A percentile compares a stretch with the other conserved stretches of the same genome.
These are phyloP conservation scores for Oropetium thomaeum DNA, from an alignment of 176 grass and related monocot species.

Conservation along the genomic window DNA sequence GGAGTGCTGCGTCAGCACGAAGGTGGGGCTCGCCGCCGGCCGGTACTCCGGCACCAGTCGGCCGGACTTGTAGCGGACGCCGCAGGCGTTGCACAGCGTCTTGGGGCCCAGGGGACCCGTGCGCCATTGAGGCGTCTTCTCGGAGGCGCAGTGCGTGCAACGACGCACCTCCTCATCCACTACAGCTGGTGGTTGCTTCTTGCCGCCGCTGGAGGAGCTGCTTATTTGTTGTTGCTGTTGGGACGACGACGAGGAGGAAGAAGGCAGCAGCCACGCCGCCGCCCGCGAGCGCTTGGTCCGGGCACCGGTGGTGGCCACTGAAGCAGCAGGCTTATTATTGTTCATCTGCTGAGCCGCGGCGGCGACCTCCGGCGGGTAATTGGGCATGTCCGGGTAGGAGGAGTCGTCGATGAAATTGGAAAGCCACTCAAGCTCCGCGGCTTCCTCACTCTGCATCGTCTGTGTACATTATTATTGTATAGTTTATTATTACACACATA, in stretches of 20 bases:
- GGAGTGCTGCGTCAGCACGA: constrained; percentile 65
- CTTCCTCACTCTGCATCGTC: constrained; percentile 64
- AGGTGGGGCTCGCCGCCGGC: constrained; percentile 60
- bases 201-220: too few species aligned
- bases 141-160: constrained; percentile 68
- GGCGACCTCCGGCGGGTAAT: constrained; percentile 28
- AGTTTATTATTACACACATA: too few species aligned
- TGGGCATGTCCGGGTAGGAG: constrained; percentile 61
- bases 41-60: constrained; percentile 70
- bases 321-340: background rate
- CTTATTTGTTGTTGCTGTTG: too few species aligned
- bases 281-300: constrained; percentile 44
- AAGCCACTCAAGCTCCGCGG: constrained; percentile 79
- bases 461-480: too few species aligned
- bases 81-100: constrained; percentile 68
- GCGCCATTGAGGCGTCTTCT: constrained; percentile 72
- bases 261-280: too few species aligned
- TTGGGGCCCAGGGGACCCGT: constrained; percentile 66
- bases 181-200: background rate
- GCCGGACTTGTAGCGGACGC: constrained; percentile 57
- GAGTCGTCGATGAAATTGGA: constrained; percentile 82
- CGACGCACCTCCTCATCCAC: constrained; percentile 40
- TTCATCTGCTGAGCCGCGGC: background rate
- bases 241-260: background rate
- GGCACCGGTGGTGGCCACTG: constrained; percentile 16